Base-by-base conservation (phyloP, 371 early-diverging fungal species). In the Rhizopus arrhizus region DNA sequence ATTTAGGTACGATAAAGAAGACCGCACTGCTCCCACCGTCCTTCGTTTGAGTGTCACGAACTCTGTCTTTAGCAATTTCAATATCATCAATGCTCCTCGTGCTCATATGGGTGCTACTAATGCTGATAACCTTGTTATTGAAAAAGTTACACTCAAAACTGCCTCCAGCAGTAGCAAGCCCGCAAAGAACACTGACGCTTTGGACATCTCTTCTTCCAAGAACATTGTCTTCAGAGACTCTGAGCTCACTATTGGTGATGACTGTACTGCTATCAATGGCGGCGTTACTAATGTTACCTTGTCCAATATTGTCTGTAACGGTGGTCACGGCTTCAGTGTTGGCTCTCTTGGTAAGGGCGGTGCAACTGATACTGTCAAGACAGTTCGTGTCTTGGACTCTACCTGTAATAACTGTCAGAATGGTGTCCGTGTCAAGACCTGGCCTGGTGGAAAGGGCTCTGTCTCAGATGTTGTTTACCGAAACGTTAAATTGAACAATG, bases 261-360 rank as follows among this genome's bases (percentile, higher is more conserved):
- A 73, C 12, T 73, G 74, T 53, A 55, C 58, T 5, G 74, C 74
- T 22, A 65, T 73, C 15, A 73, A 73, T 31, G 62, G 62, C 12
- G 65, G 64, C 47, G 56, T 31, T 4, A 60, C 57, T 1, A 70
- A 73, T 43, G 56, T 70, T 16, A 73, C 70, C 3, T 36, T 73
- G 2, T 50, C 65, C 9, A 53, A 60, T 28, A 46, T 70, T n/a
- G 51, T 59, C 36, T 73, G 74, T 48, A 61, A 43, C 31, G 61
- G 61, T 12, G 65, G 68, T 48, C 74, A 73, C 38, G 74, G 74
- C 45, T 73, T 73, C 61, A 68, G 68, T 29, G 71, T 73, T 35
- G 74, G 74, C 7, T 68, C 68, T 16, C 64, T 73, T 12, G 74
- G 74, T 55, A 68, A 70, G 53, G 68, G 62, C 11, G 62, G 69